Percentiles rank a stretch among this genome's conserved stretches.
phyloP scores from a whole-genome alignment of 2,329 filamentous ascomycete genomes.

The Colletotrichum viniferum region DNA sequence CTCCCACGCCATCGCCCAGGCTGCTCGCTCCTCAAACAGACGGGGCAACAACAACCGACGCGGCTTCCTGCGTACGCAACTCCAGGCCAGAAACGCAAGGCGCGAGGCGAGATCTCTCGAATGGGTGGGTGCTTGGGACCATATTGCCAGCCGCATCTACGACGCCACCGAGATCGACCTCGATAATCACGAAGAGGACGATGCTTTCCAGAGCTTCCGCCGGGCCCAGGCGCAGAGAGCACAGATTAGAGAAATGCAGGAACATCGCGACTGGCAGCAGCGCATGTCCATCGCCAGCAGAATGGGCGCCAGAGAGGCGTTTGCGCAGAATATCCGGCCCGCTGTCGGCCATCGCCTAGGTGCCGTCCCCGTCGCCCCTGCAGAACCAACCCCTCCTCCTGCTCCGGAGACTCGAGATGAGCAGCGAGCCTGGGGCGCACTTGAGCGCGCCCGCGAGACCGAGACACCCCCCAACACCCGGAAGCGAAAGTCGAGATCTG shows the following conservation, averaged over 20 bases:
- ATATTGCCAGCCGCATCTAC: slow-evolving; percentile 64
- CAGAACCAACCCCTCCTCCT: slow-evolving; percentile 29
- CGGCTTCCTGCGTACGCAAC: slow-evolving; percentile 60
- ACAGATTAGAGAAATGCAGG: slow-evolving; percentile 52
- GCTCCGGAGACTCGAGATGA: slow-evolving; percentile 77
- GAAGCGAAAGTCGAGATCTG: slow-evolving; percentile 76
- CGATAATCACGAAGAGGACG: slow-evolving; percentile 84
- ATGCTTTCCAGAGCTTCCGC: slow-evolving; percentile 56
- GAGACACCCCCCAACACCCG: slow-evolving; percentile 59
- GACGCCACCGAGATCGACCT: slow-evolving; percentile 78
- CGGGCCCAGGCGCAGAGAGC: slow-evolving; percentile 57
- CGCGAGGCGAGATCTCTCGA: slow-evolving; percentile 74
- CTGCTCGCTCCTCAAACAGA: slow-evolving; percentile 2
- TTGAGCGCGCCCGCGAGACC: slow-evolving; percentile 81
- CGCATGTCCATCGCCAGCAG: slow-evolving; percentile 82
- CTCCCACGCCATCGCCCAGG: not conserved
- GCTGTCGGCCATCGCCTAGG: slow-evolving; percentile 67
- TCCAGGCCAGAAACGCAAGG: slow-evolving; percentile 59
- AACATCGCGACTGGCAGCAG: slow-evolving; percentile 78
- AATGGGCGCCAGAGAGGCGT: slow-evolving; percentile 75
- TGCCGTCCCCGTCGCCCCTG: slow-evolving; percentile 37
- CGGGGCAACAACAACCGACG: slow-evolving; percentile 22
- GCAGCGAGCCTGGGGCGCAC: slow-evolving; percentile 84
- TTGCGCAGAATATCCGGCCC: slow-evolving; percentile 64
- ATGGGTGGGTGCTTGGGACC: slow-evolving; percentile 87